phyloP scores from a whole-genome alignment of 2,329 filamentous ascomycete species.

The Colletotrichum viniferum region DNA sequence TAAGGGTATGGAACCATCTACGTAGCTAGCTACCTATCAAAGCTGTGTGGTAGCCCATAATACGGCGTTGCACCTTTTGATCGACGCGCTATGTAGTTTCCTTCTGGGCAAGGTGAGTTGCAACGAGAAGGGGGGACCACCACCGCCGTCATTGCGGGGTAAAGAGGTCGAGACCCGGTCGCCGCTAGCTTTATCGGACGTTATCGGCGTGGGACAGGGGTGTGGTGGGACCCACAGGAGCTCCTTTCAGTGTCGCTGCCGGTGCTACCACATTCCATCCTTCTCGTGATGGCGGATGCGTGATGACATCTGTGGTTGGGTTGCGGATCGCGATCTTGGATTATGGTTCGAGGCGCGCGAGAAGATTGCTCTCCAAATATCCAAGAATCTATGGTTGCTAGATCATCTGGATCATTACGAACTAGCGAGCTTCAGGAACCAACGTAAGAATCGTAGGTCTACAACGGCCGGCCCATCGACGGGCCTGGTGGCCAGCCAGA shows the following conservation, averaged over 20 bases:
- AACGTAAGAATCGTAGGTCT: background rate
- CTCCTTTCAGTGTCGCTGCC: background rate
- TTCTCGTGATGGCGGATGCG: background rate
- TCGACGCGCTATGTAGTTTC: background rate
- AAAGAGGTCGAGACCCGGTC: background rate
- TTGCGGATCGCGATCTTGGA: background rate
- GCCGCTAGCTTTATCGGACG: slow-evolving; percentile 5
- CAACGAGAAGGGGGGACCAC: background rate
- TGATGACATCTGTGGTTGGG: background rate
- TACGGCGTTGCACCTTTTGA: background rate
- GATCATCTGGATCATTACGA: background rate
- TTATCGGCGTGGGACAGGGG: slow-evolving; percentile 1
- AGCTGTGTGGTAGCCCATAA: too few species aligned
- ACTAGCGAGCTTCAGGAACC: background rate
- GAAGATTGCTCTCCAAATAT: background rate
- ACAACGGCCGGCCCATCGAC: background rate
- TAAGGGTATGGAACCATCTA: background rate
- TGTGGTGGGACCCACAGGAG: background rate
- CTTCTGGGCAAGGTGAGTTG: background rate
- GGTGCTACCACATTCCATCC: background rate
- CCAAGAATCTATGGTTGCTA: background rate
- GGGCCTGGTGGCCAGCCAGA: background rate
- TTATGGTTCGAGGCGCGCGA: too few species aligned
- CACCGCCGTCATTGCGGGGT: slow-evolving; percentile 20
- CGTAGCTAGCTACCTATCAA: background rate